Base-by-base conservation (phyloP, 148 eudicot genomes). In the Hydrangea macrophylla region DNA sequence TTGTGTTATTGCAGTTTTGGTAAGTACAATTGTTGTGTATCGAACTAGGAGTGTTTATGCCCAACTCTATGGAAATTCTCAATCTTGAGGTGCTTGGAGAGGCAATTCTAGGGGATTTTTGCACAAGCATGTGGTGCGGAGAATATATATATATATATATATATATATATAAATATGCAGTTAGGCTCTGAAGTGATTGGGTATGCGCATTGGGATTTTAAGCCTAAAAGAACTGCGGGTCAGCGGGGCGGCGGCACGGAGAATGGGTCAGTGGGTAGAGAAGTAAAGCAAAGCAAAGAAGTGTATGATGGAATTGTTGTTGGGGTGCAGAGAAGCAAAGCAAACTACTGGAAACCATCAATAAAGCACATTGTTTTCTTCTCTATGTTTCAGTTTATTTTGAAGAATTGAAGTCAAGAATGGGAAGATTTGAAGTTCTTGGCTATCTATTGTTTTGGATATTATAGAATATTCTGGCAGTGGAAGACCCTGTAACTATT, bases 41-140 rank as follows among this genome's bases (percentile, higher is more conserved):
- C 77, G 86, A 25, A 87, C 88, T 12, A 84, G 62, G 77, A 76
- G 68, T 23, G 85, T 87, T 32, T 87, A 87, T 58, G 61, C 80
- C 18, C 75, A 82, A 62, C 81, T 80, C 55, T 79, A 84, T 55
- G 76, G 50, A 44, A 79, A 72, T 24, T 37, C 67, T 27, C 42
- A 2, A 7, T 22, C 2, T 24, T 71, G 67, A 71, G 18, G 15
- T 12, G 55, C 5, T 7, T 35, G 45, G n/a, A n/a, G 45, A 60
- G 45, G 39, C 39, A 48, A 9, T 3, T 17, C 17, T 33, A 35
- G 45, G 5, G 13, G 62, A 30, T 35, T 60, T n/a, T 59, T 32
- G 63, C 63, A 59, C 33, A 8, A 33, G 42, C 63, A 1, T 18
- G 18, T 23, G 70, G 58, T n/a, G 30, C 8, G 18, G 35, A 15